Percentiles rank a stretch among this genome's conserved stretches.
These are phyloP conservation scores for Aspergillus coremiiformis DNA, from an alignment of 495 filamentous ascomycete species.

Conservation along the genomic window DNA sequence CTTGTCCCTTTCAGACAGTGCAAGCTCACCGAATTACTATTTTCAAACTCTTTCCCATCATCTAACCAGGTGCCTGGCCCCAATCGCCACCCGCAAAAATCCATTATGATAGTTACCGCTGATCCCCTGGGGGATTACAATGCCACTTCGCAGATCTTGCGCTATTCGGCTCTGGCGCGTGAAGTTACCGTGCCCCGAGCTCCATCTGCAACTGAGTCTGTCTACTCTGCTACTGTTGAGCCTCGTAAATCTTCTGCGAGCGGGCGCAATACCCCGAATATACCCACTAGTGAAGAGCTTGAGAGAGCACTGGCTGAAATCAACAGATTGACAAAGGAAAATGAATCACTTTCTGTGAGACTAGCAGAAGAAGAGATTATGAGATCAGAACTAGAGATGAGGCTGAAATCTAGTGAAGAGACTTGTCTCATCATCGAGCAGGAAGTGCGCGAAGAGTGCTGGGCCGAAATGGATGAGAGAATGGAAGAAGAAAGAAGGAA, in stretches of 20 bases:
- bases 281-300: conserved; percentile 57
- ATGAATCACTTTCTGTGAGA: conserved; percentile 53
- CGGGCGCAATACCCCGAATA: conserved; percentile 43
- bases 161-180: conserved; percentile 87
- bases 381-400: conserved; percentile 45
- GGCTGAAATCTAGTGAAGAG: conserved; percentile 56
- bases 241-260: conserved; percentile 29
- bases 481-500: conserved; percentile 64
- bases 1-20: conserved; percentile 90
- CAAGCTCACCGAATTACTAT: conserved; percentile 92
- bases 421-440: conserved; percentile 66
- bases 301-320: conserved; percentile 71
- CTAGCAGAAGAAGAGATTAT: conserved; percentile 57
- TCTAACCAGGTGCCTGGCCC: conserved; percentile 44
- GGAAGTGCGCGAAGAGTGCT: conserved; percentile 85
- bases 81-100: conserved; percentile 67
- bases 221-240: conserved; percentile 40
- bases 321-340: conserved; percentile 61
- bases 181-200: conserved; percentile 90
- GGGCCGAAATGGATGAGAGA: conserved; percentile 71
- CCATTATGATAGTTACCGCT: conserved; percentile 93
- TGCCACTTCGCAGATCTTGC: conserved; percentile 89
- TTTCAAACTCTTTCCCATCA: conserved; percentile 88
- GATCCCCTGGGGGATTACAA: conserved; percentile 94
- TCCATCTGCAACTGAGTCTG: conserved; percentile 63